Base-by-base conservation (phyloP, 805 yeast genomes). In the Barnettozyma populi region DNA sequence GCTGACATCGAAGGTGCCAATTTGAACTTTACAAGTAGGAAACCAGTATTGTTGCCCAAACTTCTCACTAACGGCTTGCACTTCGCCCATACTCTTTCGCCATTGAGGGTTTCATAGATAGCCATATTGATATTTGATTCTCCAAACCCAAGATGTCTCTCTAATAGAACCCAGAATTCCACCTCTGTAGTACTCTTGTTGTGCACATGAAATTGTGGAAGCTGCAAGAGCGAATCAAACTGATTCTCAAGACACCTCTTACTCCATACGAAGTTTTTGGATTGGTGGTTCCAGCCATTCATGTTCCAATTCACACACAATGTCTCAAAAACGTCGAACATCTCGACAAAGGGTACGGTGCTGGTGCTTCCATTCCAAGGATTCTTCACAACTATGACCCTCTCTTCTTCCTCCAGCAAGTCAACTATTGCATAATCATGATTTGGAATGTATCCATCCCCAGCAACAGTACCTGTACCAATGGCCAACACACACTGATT, bases 281-380 rank as follows among this genome's bases (percentile, higher is more conserved):
- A 41, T 2, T 54, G 52, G 21, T 60, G 57, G 23, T 29, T 11
- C 37, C 34, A 43, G 16, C 16, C 35, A 4, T 19, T 24, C 20
- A 80, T 74, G 48, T 79, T 70, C 92, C 95, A 85, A 59, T 82
- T 86, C 36, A 87, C 49, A 59, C 87, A 88, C 2, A 86, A 50
- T 5, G 72, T 71, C 11, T 68, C 65, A 59, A 79, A 86, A 23
- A 65, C 63, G 20, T 64, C 56, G 23, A 61, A 58, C 2, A 74
- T 50, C 6, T 67, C 65, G 5, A 54, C 49, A 32, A 67, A 63
- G 7, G 60, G 58, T 20, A 58, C 25, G 2, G 46, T 13, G 3
- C 41, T 20, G 7, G 46, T 36, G 27, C 42, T 52, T 29, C 52
- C 40, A 27, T 42, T 36, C 76, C 75, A 75, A 0, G 85, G 84